Evolutionary conservation across 2,329 filamentous ascomycete species (phyloP).

Genomic region (Tolypocladium cylindrosporum): DNA sequence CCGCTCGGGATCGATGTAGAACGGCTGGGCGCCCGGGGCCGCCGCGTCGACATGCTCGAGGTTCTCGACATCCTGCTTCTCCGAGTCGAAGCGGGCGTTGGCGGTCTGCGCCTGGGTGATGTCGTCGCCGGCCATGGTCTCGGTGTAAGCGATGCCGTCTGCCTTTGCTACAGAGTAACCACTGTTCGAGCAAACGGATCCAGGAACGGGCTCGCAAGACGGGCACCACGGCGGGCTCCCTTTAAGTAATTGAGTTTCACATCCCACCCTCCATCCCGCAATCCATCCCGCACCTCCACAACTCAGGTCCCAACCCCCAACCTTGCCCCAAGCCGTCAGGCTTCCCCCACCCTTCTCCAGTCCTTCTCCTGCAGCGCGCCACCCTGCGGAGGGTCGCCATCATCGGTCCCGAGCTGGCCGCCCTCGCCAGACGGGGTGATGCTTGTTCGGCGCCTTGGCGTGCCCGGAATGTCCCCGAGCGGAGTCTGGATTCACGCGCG

Average conservation of each 20-base stretch:
- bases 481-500: not conserved
- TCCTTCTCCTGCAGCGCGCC: not conserved
- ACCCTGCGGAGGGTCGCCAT: not conserved
- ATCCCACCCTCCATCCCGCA: not conserved
- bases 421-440: not conserved
- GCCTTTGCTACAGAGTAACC: not conserved
- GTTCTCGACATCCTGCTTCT: conserved; percentile 7
- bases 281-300: not conserved
- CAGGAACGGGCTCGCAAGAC: not conserved
- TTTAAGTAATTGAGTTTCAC: not conserved
- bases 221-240: not conserved
- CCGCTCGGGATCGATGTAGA: conserved; percentile 31
- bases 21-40: not conserved
- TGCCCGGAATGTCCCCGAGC: not conserved
- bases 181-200: not conserved
- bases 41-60: conserved; percentile 3
- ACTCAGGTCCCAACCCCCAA: not conserved
- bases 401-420: not conserved
- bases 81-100: not conserved
- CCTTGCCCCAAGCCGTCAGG: not conserved
- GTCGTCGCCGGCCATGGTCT: conserved; percentile 8
- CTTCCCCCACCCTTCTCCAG: not conserved
- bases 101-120: conserved; percentile 5
- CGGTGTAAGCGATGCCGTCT: not conserved
- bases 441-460: not conserved